Percentiles rank a stretch among this genome's conserved stretches.
Conservation (phyloP, 2,329 filamentous ascomycete genomes). For the Fusarium globosum region DNA sequence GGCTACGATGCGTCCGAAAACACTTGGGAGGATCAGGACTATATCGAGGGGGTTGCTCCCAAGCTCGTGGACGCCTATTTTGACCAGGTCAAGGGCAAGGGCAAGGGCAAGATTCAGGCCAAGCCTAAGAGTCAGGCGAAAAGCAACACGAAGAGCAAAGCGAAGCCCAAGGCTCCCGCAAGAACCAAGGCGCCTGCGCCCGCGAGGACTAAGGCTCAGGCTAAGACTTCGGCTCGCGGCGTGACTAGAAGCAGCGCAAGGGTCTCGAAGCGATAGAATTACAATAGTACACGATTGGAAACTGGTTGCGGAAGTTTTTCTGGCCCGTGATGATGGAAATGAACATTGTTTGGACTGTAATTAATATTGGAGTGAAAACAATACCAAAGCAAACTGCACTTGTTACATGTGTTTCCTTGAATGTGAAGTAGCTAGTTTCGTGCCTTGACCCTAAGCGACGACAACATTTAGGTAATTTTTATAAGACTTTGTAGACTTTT, state of each 20-base stretch:
- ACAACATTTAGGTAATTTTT: rapidly evolving
- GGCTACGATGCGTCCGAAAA: conserved; percentile 47
- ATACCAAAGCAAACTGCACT: not conserved
- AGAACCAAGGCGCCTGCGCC: not conserved
- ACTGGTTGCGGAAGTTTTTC: not conserved
- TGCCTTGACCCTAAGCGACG: not conserved
- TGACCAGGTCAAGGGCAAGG: conserved; percentile 10
- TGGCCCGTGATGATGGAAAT: conserved; percentile 4
- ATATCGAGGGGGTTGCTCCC: conserved; percentile 45
- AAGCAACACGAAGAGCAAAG: not conserved
- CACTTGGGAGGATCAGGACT: conserved; percentile 46
- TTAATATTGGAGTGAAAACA: not conserved
- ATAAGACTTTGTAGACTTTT: too few relatives aligned
- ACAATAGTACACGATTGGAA: not conserved
- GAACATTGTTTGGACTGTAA: conserved; percentile 16
- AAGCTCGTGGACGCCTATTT: conserved; percentile 46
- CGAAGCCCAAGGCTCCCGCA: not conserved
- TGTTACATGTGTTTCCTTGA: too few relatives aligned
- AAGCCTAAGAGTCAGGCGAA: conserved; percentile 12
- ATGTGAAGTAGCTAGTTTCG: not conserved
- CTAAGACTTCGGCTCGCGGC: not conserved
- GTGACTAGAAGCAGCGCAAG: conserved; percentile 6
- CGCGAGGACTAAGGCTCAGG: not conserved
- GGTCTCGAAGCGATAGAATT: not conserved
- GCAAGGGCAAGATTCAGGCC: conserved; percentile 1